A percentile compares a stretch with the other conserved stretches of the same genome.
Conservation (phyloP, 2,329 filamentous ascomycete species). For the Orbilia brochopaga region DNA sequence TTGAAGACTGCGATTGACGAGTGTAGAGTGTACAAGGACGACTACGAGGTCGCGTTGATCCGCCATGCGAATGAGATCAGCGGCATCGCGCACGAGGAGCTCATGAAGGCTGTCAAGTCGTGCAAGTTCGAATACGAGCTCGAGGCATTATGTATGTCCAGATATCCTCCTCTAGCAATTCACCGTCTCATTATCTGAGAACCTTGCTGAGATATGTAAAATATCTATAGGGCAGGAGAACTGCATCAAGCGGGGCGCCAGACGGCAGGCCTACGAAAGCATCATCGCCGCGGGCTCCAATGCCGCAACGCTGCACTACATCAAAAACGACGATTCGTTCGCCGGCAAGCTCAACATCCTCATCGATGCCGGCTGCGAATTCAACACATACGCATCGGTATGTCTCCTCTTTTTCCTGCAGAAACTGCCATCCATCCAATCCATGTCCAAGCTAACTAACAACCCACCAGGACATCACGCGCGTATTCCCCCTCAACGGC, state of each 20-base stretch:
- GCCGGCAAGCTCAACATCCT: slow-evolving; percentile 77
- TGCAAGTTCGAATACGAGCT: slow-evolving; percentile 74
- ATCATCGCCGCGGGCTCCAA: slow-evolving; percentile 82
- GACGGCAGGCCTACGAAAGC: slow-evolving; percentile 83
- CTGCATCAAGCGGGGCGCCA: slow-evolving; percentile 76
- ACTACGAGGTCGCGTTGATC: slow-evolving; percentile 75
- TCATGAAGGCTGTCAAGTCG: slow-evolving; percentile 44
- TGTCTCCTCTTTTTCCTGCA: too few relatives aligned
- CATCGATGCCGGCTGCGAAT: slow-evolving; percentile 82
- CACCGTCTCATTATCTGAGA: background rate
- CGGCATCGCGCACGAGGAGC: slow-evolving; percentile 63
- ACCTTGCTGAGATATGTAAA: slow-evolving; percentile 12
- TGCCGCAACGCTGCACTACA: slow-evolving; percentile 86
- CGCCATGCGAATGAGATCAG: slow-evolving; percentile 74
- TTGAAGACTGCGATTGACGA: slow-evolving; percentile 71
- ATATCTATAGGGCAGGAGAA: slow-evolving; percentile 66
- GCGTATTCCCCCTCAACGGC: slow-evolving; percentile 81
- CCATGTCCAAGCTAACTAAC: too few relatives aligned
- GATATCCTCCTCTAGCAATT: background rate
- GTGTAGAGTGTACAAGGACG: slow-evolving; percentile 73
- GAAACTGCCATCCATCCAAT: too few relatives aligned
- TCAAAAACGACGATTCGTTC: slow-evolving; percentile 71
- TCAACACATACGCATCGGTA: slow-evolving; percentile 70
- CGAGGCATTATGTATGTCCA: slow-evolving; percentile 69
- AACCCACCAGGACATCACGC: slow-evolving; percentile 75